Evolutionary conservation across 768 basidiomycete species (phyloP).

Genomic region (Termitomyces sp.): DNA sequence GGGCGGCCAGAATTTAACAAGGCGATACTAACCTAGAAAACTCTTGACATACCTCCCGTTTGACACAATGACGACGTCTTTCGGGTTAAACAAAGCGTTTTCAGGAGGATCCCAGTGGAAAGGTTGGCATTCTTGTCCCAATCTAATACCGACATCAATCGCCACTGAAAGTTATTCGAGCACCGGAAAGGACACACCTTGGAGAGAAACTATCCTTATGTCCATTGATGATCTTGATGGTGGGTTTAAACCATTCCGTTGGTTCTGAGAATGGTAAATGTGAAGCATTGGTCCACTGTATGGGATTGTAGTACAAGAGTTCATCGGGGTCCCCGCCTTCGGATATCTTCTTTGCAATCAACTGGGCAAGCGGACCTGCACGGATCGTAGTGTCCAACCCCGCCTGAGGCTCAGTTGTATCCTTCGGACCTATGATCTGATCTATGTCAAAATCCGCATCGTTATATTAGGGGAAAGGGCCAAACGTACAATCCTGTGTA

Average conservation of each 20-base stretch:
- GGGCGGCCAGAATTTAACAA: neutral
- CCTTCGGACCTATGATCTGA: conserved; percentile 50
- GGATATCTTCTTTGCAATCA: conserved; percentile 41
- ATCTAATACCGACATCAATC: conserved; percentile 19
- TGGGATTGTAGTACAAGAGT: conserved; percentile 44
- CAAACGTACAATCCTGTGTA: conserved; percentile 40
- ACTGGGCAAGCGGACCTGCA: conserved; percentile 44
- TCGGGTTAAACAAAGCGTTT: conserved; percentile 42
- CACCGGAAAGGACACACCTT: conserved; percentile 22
- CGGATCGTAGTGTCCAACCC: conserved; percentile 50
- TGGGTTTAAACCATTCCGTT: conserved; percentile 44
- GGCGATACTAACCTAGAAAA: neutral
- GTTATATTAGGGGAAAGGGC: neutral
- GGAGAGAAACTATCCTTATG: conserved; percentile 47
- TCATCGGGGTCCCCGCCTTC: conserved; percentile 41
- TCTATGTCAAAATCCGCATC: neutral
- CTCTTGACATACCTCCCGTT: conserved; percentile 40
- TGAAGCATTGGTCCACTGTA: conserved; percentile 45
- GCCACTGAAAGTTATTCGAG: neutral
- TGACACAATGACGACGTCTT: conserved; percentile 48
- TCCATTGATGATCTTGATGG: conserved; percentile 42
- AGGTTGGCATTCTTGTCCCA: conserved; percentile 46
- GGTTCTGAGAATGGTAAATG: conserved; percentile 35
- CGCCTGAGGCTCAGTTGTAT: conserved; percentile 49
- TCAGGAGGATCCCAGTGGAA: conserved; percentile 29